These are phyloP conservation scores for Coemansia sp. DNA, from an alignment of 192 early-diverging fungal genomes.

Conservation along the genomic window DNA sequence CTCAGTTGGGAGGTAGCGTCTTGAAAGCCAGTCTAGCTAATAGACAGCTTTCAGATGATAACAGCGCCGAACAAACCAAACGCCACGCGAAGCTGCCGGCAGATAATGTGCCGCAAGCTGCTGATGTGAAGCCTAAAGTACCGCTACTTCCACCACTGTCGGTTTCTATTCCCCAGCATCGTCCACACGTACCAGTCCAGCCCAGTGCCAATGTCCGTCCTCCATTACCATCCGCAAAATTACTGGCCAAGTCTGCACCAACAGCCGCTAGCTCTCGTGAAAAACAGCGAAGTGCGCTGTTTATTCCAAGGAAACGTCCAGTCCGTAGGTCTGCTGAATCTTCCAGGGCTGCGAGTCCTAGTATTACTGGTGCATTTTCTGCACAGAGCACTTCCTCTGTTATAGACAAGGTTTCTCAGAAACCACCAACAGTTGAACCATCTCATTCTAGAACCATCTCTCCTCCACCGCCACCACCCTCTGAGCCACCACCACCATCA, in stretches of 20 bases:
- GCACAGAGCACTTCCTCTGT: background rate
- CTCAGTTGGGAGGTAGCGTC: background rate
- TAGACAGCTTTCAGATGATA: background rate
- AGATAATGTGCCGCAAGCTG: background rate
- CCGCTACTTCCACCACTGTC: background rate
- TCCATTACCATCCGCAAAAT: background rate
- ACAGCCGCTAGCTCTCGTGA: slow-evolving; percentile 8
- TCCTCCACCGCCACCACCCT: slow-evolving; percentile 7
- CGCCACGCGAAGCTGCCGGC: background rate
- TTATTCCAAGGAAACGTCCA: slow-evolving; percentile 37
- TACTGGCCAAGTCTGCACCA: background rate
- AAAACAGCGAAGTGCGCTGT: slow-evolving; percentile 33
- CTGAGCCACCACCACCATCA: background rate
- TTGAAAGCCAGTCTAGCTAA: background rate
- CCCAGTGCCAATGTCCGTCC: background rate
- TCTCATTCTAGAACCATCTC: background rate
- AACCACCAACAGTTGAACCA: background rate
- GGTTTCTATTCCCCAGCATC: background rate
- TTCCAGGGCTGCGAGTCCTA: background rate
- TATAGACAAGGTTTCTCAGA: background rate
- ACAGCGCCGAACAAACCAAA: slow-evolving; percentile 1
- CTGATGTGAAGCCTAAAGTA: background rate
- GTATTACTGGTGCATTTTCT: background rate
- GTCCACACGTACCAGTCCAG: background rate
- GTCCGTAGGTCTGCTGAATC: background rate